Conservation (phyloP, 495 filamentous ascomycete species). For the Penicillium psychrofluorescens region DNA sequence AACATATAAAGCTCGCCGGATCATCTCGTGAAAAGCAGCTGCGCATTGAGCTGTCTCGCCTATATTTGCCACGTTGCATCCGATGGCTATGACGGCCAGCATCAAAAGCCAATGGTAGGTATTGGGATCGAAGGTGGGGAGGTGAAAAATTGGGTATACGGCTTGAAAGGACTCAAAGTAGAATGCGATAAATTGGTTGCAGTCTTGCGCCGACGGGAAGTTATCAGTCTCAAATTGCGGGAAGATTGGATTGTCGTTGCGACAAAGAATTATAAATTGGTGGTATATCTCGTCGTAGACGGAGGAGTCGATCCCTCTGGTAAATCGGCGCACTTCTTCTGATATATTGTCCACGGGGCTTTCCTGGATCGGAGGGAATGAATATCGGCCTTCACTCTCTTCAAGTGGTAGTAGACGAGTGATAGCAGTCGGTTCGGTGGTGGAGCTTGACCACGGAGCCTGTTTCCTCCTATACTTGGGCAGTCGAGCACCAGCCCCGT, state of each 20-base stretch:
- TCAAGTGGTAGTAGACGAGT: slow-evolving; percentile 4
- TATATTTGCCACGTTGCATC: slow-evolving; percentile 27
- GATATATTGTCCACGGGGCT: slow-evolving; percentile 5
- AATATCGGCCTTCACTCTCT: slow-evolving; percentile 9
- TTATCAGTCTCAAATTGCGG: slow-evolving; percentile 24
- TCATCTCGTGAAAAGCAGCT: slow-evolving; percentile 36
- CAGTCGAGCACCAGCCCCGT: slow-evolving; percentile 25
- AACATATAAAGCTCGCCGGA: slow-evolving; percentile 30
- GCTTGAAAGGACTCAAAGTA: slow-evolving; percentile 36
- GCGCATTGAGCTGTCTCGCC: slow-evolving; percentile 20
- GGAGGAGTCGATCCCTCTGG: slow-evolving; percentile 16
- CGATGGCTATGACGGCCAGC: slow-evolving; percentile 39
- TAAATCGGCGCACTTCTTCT: slow-evolving; percentile 3
- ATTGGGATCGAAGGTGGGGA: slow-evolving; percentile 31
- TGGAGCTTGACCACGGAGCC: slow-evolving; percentile 12
- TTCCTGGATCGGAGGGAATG: slow-evolving; percentile 18
- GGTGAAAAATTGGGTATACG: slow-evolving; percentile 40
- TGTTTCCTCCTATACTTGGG: slow-evolving; percentile 24
- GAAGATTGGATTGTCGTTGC: slow-evolving; percentile 26
- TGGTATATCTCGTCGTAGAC: slow-evolving; percentile 29
- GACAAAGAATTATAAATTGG: slow-evolving; percentile 29
- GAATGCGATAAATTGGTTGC: slow-evolving; percentile 24
- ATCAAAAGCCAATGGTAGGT: slow-evolving; percentile 35
- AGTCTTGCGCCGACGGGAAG: slow-evolving; percentile 26
- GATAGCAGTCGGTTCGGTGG: slow-evolving; percentile 5